Evolutionary conservation across 2,329 filamentous ascomycete genomes (phyloP).

Genomic region (Ramichloridium luteum): DNA sequence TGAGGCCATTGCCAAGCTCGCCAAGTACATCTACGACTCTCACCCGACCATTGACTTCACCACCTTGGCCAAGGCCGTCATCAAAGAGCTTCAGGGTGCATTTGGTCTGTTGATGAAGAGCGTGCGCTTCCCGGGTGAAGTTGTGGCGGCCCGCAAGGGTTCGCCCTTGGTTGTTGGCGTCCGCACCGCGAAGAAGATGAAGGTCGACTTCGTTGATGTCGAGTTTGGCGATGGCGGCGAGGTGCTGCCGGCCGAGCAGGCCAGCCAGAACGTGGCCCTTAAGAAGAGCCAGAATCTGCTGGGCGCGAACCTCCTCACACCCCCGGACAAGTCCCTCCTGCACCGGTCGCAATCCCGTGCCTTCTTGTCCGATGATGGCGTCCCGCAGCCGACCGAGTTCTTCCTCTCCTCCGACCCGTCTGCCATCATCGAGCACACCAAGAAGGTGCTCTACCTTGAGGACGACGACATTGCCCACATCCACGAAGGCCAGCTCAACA

Average conservation of each 20-base stretch:
- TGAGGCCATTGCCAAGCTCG: conserved; percentile 96
- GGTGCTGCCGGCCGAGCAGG: conserved; percentile 79
- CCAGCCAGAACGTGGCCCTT: conserved; percentile 89
- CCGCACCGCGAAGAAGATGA: conserved; percentile 96
- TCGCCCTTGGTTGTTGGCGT: conserved; percentile 96
- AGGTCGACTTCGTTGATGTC: conserved; percentile 99
- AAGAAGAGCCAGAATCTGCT: conserved; percentile 60
- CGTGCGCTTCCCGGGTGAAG: conserved; percentile 94
- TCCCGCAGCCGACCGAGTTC: conserved; percentile 96
- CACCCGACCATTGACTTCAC: conserved; percentile 93
- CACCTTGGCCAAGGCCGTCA: conserved; percentile 90
- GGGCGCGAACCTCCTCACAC: conserved; percentile 59
- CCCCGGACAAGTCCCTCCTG: conserved; percentile 92
- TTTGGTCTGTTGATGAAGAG: conserved; percentile 97
- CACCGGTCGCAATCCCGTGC: conserved; percentile 97
- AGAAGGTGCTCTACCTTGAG: conserved; percentile 99
- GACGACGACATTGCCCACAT: conserved; percentile 99
- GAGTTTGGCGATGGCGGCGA: conserved; percentile 83
- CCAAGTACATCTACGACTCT: conserved; percentile 95
- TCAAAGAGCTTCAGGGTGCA: conserved; percentile 94
- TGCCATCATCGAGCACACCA: conserved; percentile 98
- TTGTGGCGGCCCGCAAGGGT: conserved; percentile 95
- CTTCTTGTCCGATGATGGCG: conserved; percentile 96
- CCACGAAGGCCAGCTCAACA: conserved; percentile 97
- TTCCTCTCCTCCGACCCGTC: conserved; percentile 98